Percentiles rank a stretch among this genome's conserved stretches.
These are phyloP conservation scores for Hemileia vastatrix DNA, from an alignment of 1,284 basidiomycete species.

Conservation along the genomic window DNA sequence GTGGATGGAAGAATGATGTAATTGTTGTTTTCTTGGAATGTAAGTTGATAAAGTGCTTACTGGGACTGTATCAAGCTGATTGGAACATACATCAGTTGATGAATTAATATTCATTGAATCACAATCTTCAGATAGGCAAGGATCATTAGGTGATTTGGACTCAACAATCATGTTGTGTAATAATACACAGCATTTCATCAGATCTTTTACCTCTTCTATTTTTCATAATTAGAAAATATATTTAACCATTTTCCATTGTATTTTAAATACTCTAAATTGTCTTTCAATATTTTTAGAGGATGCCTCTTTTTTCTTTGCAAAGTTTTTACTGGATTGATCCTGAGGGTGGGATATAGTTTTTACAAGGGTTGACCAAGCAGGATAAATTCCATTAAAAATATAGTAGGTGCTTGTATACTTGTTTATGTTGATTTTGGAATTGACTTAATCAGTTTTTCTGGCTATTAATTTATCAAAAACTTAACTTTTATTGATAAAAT, in stretches of 20 bases:
- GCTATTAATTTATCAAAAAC: background rate
- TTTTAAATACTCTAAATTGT: conserved; percentile 1
- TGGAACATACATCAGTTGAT: too few relatives aligned
- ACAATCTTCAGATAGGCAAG: too few relatives aligned
- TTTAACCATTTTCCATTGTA: background rate
- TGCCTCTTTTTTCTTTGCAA: background rate
- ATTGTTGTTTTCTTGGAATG: too few relatives aligned
- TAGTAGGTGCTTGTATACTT: background rate
- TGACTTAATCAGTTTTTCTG: background rate
- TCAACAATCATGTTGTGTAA: conserved; percentile 11
- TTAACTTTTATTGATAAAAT: background rate
- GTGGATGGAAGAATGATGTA: too few relatives aligned
- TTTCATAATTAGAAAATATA: background rate
- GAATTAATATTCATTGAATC: too few relatives aligned
- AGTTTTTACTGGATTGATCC: background rate
- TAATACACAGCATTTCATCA: background rate
- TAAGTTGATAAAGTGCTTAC: too few relatives aligned
- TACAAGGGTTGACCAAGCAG: background rate
- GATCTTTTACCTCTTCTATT: background rate
- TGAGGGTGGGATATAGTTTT: background rate
- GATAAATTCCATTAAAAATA: background rate
- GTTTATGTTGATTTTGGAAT: background rate
- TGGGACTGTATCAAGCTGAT: too few relatives aligned
- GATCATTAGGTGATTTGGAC: too few relatives aligned
- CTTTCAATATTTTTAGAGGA: conserved; percentile 1